These are phyloP conservation scores for Bisporella sp. DNA, from an alignment of 2,329 filamentous ascomycete species.

Conservation along the genomic window DNA sequence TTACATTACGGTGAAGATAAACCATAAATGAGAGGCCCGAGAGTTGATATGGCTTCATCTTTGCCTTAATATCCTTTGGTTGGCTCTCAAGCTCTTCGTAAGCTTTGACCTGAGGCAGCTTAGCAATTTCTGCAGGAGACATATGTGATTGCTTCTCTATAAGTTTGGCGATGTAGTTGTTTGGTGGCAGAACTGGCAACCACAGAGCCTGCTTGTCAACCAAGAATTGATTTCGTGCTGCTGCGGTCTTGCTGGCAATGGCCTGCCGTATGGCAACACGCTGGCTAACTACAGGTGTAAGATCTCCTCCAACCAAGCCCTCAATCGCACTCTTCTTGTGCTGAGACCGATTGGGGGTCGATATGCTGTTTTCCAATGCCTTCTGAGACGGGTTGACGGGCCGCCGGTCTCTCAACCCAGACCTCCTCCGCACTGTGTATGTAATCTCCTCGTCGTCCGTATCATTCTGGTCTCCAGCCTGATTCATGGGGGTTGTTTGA, in stretches of 20 bases:
- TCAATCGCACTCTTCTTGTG: not conserved
- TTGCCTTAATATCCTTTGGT: conserved; percentile 35
- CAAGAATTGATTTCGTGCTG: conserved; percentile 26
- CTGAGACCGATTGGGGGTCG: not conserved
- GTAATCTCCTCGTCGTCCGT: conserved; percentile 6
- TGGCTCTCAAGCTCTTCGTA: conserved; percentile 23
- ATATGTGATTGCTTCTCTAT: conserved; percentile 19
- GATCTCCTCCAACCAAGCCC: conserved; percentile 9
- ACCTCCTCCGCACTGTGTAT: not conserved
- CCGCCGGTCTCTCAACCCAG: conserved; percentile 12
- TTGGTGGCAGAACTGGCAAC: conserved; percentile 25
- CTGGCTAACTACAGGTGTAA: conserved; percentile 19
- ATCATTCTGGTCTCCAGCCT: conserved; percentile 2
- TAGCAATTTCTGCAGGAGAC: conserved; percentile 14
- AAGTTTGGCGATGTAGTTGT: conserved; percentile 29
- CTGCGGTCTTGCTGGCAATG: conserved; percentile 22
- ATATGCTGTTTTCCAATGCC: conserved; percentile 15
- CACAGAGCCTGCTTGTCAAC: conserved; percentile 28
- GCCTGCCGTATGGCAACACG: conserved; percentile 22
- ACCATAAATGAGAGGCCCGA: conserved; percentile 42
- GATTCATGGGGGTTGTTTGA: not conserved
- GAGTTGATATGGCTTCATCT: conserved; percentile 44
- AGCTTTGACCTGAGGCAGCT: conserved; percentile 18
- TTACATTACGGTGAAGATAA: conserved; percentile 34
- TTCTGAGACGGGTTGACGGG: conserved; percentile 18